These are phyloP conservation scores for Globisporangium yorkense DNA, from an alignment of 352 stramenopile genomes.

Conservation along the genomic window DNA sequence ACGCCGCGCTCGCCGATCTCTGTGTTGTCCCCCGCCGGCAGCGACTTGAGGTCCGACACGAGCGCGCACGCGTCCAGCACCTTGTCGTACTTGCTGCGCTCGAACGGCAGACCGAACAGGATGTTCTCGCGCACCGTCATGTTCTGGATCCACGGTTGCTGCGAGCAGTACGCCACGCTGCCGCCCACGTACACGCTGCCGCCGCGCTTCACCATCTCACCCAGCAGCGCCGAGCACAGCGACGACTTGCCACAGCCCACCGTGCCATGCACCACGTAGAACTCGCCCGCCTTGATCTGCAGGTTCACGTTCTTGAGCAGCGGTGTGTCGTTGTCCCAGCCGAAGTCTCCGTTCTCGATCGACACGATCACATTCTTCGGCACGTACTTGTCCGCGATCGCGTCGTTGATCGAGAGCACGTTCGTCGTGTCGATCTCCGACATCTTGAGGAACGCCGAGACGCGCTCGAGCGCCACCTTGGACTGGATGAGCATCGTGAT, in stretches of 20 bases:
- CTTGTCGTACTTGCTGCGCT: conserved; percentile 49
- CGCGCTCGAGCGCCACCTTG: conserved; percentile 2
- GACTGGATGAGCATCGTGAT: conserved; percentile 2
- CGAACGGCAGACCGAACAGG: conserved; percentile 80
- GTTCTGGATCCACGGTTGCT: conserved; percentile 88
- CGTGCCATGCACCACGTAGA: conserved; percentile 87
- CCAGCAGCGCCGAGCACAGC: conserved; percentile 85
- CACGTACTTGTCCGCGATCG: too few relatives aligned
- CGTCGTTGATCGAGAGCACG: conserved; percentile 15
- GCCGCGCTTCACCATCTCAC: conserved; percentile 73
- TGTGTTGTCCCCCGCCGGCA: conserved; percentile 68
- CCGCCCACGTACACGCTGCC: conserved; percentile 20
- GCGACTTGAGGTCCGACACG: conserved; percentile 51
- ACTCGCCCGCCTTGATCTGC: conserved; percentile 23
- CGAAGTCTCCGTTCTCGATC: too few relatives aligned
- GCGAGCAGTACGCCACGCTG: conserved; percentile 15
- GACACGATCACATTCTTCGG: too few relatives aligned
- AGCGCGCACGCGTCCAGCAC: conserved; percentile 61
- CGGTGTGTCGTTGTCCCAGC: too few relatives aligned
- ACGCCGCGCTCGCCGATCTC: too few relatives aligned
- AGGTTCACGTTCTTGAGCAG: too few relatives aligned
- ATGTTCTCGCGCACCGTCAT: conserved; percentile 82
- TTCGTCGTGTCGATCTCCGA: conserved; percentile 19
- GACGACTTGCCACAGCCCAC: conserved; percentile 92
- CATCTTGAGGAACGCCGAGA: conserved; percentile 34